A percentile compares a stretch with the other conserved stretches of the same genome.
These are phyloP conservation scores for Talaromyces stipitatus DNA, from an alignment of 495 filamentous ascomycete genomes.

Conservation along the genomic window DNA sequence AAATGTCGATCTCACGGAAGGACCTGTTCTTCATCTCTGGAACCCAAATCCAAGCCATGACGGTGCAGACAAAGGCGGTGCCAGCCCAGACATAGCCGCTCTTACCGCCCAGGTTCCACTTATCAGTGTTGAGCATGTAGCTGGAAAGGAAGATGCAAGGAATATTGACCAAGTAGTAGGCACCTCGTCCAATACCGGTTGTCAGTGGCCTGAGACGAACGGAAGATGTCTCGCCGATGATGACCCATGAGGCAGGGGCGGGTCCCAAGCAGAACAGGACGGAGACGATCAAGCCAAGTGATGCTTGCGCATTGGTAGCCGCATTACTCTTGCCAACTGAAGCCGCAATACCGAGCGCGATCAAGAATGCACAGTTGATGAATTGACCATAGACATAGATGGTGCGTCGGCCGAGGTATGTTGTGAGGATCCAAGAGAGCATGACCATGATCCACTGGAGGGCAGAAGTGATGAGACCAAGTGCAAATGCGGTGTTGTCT, in stretches of 20 bases:
- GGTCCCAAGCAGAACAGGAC: slow-evolving; percentile 45
- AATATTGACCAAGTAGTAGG: slow-evolving; percentile 46
- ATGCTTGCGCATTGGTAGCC: slow-evolving; percentile 38
- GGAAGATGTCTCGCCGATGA: slow-evolving; percentile 51
- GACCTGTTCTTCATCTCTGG: slow-evolving; percentile 46
- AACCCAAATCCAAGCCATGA: slow-evolving; percentile 50
- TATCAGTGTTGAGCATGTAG: slow-evolving; percentile 41
- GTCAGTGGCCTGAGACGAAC: slow-evolving; percentile 49
- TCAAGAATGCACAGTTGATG: slow-evolving; percentile 26
- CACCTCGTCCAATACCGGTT: slow-evolving; percentile 47
- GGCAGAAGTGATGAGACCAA: slow-evolving; percentile 41
- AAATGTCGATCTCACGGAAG: slow-evolving; percentile 45
- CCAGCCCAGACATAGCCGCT: slow-evolving; percentile 44
- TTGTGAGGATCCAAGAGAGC: slow-evolving; percentile 44
- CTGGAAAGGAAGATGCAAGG: slow-evolving; percentile 45
- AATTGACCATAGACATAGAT: slow-evolving; percentile 37
- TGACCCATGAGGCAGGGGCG: slow-evolving; percentile 48
- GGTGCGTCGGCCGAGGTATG: slow-evolving; percentile 36
- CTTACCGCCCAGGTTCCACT: slow-evolving; percentile 42
- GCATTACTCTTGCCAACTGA: slow-evolving; percentile 27
- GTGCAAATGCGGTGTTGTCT: slow-evolving; percentile 29
- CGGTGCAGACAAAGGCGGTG: slow-evolving; percentile 44
- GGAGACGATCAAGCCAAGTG: slow-evolving; percentile 48
- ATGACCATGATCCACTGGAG: slow-evolving; percentile 45
- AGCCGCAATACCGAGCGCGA: slow-evolving; percentile 41